A percentile compares a stretch with the other conserved stretches of the same genome.
Conservation (phyloP, 164 flowering plant genomes). For the Nymphaea thermarum region DNA sequence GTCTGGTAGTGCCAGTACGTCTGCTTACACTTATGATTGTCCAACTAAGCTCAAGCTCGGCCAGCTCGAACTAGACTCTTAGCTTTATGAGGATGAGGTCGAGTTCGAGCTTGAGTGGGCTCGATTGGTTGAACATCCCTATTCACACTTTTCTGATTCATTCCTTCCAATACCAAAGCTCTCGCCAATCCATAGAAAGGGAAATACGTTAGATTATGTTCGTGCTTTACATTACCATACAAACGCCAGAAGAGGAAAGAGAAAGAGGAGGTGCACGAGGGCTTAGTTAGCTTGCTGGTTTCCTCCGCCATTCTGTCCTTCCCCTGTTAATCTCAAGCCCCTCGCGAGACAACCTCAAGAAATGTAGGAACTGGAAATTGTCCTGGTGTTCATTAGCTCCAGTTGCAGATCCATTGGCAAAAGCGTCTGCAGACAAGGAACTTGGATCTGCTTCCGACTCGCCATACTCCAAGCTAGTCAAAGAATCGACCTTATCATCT, state of each 20-base stretch:
- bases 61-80: too few species aligned
- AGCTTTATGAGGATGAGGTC: too few species aligned
- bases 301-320: constrained; percentile 86
- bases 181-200: background rate
- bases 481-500: constrained; percentile 75
- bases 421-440: constrained; percentile 26
- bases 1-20: too few species aligned
- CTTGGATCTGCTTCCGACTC: constrained; percentile 15
- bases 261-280: background rate
- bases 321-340: constrained; percentile 85
- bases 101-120: too few species aligned
- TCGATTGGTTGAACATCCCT: too few species aligned
- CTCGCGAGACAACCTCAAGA: constrained; percentile 50
- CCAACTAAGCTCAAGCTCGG: too few species aligned
- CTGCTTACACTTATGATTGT: too few species aligned
- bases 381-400: constrained; percentile 13
- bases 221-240: background rate
- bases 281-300: constrained; percentile 15
- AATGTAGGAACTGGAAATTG: constrained; percentile 48
- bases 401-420: background rate
- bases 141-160: too few species aligned
- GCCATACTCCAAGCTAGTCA: constrained; percentile 47
- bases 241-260: background rate
- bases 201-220: background rate
- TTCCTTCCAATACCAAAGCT: background rate